Evolutionary conservation across 2,329 filamentous ascomycete genomes (phyloP), one percentile per base, ranked within the genome.

Genomic region (Penicillium italicum): DNA sequence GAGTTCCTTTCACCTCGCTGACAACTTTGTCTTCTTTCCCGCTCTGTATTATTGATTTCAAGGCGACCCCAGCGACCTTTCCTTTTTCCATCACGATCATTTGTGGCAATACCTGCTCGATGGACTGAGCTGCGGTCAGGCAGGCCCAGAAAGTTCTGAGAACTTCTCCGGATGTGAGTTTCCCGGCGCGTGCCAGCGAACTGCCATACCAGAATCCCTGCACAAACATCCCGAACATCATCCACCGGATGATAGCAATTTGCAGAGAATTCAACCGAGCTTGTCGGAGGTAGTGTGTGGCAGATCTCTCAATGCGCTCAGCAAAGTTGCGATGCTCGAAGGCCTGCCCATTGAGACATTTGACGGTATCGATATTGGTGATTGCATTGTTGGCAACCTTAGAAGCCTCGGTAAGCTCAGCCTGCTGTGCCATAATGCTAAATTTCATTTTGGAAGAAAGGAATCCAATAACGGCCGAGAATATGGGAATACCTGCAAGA

Each of bases 181-280:
- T 71, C 1, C 84, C 85, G 1, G 81, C 73, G 10, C 79, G 77
- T 10, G 94, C 85, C 1, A 96, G 80, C 1, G 83, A 77, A 28
- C 87, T 82, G 0, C 91, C 92, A 64, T 92, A 96, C 84, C 90
- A 96, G 67, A 97, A 97, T 0, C 91, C 92, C 55, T 91, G 82
- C 0, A 95, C 87, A 62, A 97, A 97, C 69, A 97, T 85, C 1
- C 79, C 80, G 4, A 91, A 82, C 30, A 88, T 85, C 76, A 91
- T 85, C 62, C 95, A 83, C 44, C 87, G 86, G 49, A 90, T 80
- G 45, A 88, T 82, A 0, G 86, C 86, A 66, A 89, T 85, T 66
- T 96, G 91, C 3, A 85, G 69, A 0, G 89, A 85, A 61, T 85
- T 89, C 16, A 84, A 80, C 43, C 83, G 79, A 0, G 88, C 88